A percentile compares a stretch with the other conserved stretches of the same genome.
These are phyloP conservation scores for Carex parvula DNA, from an alignment of 176 grass and related monocot genomes.

Conservation along the genomic window DNA sequence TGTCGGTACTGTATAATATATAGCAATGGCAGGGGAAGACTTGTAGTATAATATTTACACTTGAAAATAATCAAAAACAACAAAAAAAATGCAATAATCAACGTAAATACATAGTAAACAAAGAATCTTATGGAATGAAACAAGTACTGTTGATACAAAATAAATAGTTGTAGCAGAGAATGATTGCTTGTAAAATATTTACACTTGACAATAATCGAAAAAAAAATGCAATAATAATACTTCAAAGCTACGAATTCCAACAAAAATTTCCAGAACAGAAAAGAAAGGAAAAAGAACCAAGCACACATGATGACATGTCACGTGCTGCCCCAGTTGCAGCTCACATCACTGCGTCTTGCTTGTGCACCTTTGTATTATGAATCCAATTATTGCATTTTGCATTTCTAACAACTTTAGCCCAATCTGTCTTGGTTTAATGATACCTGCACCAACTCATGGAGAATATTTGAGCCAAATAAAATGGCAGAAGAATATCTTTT, in stretches of 20 bases:
- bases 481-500: neutral
- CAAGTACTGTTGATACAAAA: neutral
- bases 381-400: slow-evolving; percentile 4
- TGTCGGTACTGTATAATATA: neutral
- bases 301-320: neutral
- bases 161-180: too few species aligned
- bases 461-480: neutral
- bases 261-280: neutral
- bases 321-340: neutral
- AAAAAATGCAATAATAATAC: neutral
- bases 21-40: neutral
- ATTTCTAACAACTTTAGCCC: neutral
- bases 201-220: neutral
- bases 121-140: neutral
- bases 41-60: neutral
- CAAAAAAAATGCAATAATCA: neutral
- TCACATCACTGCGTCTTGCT: neutral
- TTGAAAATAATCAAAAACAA: neutral
- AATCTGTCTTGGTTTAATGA: neutral
- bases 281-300: neutral
- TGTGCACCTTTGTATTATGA: neutral
- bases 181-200: neutral
- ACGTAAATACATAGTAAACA: too few species aligned
- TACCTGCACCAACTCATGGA: neutral
- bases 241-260: neutral